Base-by-base conservation (phyloP, 2,329 filamentous ascomycete species). In the Hymenoscyphus infarciens region DNA sequence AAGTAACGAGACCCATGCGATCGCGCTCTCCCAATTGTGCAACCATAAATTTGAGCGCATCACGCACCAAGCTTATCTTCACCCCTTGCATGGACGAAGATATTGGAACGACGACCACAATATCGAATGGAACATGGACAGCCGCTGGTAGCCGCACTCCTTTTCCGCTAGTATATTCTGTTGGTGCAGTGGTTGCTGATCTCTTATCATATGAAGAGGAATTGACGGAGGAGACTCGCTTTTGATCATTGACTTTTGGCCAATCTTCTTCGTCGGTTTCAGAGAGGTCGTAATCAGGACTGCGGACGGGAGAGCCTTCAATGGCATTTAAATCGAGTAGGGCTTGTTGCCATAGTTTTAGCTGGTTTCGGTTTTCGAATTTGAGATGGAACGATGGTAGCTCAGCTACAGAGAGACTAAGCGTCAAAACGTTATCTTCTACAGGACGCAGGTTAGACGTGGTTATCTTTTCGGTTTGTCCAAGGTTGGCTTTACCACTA, bases 21-120 rank as follows among this genome's bases (percentile, higher is more conserved):
- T 99, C 95, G 60, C 92, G 86, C 69, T 97, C 92, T 35, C 95
- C 95, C 0, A 99, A 85, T 56, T 87, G 94, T 69, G 89, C 84
- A 1, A 99, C 91, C 76, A 99, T 88, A 75, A 98, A 99, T 63
- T 90, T 91, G 39, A 99, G 82, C 0, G 94, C 90, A 76, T 99
- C 95, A 52, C 92, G 88, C 15, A 99, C 86, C 1, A 99, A 82
- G 65, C 94, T 96, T 73, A 98, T 97, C 79, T 99, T 99, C 64
- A 99, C 85, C n/a, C 95, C 95, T 76, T 98, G 95, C 94, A 98
- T 99, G 0, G 95, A 98, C 0, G 94, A 96, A 0, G 95, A 98
- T 5, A 99, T 92, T 0, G 95, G 95, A 38, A 99, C 93, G 25
- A 99, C 95, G 0, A 98, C 92, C 0, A 99, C 94, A 33, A 99